A percentile compares a stretch with the other conserved stretches of the same genome.
Evolutionary conservation across 2,329 filamentous ascomycete genomes (phyloP).

Genomic region (Gliomastix tumulicola): DNA sequence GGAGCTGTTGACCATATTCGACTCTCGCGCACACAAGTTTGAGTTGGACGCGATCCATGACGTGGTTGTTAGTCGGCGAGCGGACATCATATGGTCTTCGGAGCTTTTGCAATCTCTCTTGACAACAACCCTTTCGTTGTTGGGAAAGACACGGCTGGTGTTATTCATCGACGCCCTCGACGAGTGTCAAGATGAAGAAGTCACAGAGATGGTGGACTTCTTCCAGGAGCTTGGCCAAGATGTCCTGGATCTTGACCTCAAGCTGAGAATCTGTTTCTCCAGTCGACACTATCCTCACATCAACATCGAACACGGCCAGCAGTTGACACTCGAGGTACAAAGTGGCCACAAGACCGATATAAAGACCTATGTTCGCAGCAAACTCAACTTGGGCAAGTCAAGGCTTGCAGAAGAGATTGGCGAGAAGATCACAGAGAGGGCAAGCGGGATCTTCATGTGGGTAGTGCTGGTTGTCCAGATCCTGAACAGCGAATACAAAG

Average conservation of each 20-base stretch:
- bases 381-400: constrained; percentile 3
- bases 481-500: constrained; percentile 21
- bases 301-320: constrained; percentile 14
- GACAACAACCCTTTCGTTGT: too few species aligned
- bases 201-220: not conserved
- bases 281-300: constrained; percentile 38
- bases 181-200: not conserved
- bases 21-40: too few species aligned
- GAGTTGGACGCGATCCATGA: too few species aligned
- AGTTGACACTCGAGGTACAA: constrained; percentile 14
- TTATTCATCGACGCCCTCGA: constrained; percentile 1
- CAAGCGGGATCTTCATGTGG: constrained; percentile 34
- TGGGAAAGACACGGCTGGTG: too few species aligned
- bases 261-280: constrained; percentile 29
- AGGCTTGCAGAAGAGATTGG: not conserved
- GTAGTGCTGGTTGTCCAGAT: constrained; percentile 27
- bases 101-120: too few species aligned
- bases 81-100: too few species aligned
- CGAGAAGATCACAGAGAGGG: constrained; percentile 11
- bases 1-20: constrained; percentile 22
- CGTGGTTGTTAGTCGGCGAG: too few species aligned
- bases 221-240: constrained; percentile 1
- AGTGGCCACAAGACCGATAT: constrained; percentile 15
- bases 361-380: constrained; percentile 7
- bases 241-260: constrained; percentile 7